A percentile compares a stretch with the other conserved stretches of the same genome.
Conservation (phyloP, 108 stramenopile genomes). For the Fragilariopsis cylindrus region DNA sequence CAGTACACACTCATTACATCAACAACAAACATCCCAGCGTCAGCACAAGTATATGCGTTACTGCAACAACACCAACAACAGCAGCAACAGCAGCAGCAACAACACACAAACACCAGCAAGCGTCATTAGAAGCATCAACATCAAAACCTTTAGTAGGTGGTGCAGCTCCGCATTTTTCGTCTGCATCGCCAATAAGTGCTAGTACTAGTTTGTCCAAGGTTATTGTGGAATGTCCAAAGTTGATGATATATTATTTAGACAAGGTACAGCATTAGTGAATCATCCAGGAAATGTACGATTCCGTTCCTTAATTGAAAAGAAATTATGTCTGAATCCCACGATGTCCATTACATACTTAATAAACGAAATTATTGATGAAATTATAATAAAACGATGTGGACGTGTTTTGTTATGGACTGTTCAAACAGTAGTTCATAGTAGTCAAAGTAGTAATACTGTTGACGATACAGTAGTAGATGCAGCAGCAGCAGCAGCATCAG, state of each 20-base stretch:
- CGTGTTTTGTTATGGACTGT: background rate
- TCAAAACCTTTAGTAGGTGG: no score
- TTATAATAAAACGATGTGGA: background rate
- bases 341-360: background rate
- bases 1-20: no score
- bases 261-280: background rate
- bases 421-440: background rate
- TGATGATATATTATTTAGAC: background rate
- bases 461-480: no score
- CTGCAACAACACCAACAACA: no score
- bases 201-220: background rate
- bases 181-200: no score
- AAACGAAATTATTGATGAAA: background rate
- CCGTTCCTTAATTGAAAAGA: background rate
- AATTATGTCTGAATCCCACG: background rate
- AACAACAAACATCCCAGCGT: no score
- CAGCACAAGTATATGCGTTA: background rate
- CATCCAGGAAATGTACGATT: constrained; percentile 5
- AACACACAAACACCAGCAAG: no score
- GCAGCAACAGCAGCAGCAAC: no score
- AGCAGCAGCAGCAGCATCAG: no score
- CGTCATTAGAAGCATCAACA: no score
- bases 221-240: background rate
- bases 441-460: no score
- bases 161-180: no score